These are phyloP conservation scores for Drechslera avenae DNA, from an alignment of 2,329 filamentous ascomycete species.

Conservation along the genomic window DNA sequence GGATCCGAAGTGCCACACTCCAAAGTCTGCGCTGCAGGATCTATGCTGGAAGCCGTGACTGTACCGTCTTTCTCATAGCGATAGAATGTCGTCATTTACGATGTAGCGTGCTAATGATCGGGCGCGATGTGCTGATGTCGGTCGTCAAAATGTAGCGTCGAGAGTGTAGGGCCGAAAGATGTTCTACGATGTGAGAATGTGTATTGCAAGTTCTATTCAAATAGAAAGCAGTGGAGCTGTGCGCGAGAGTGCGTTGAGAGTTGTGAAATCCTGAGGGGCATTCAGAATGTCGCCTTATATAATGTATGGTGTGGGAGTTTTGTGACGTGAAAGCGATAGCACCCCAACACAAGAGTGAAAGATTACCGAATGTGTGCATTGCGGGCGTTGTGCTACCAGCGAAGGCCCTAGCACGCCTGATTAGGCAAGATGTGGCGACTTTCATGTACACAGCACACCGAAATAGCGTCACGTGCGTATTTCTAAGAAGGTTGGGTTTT, in stretches of 20 bases:
- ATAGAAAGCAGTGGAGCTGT: not conserved
- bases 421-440: too few species aligned
- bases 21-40: not conserved
- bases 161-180: not conserved
- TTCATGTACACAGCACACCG: too few species aligned
- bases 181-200: not conserved
- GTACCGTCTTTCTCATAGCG: constrained; percentile 3
- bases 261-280: not conserved
- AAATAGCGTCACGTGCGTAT: too few species aligned
- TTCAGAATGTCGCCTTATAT: not conserved
- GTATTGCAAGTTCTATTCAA: not conserved
- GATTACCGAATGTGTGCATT: not conserved
- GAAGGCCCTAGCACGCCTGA: too few species aligned
- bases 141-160: not conserved
- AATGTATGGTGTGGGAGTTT: not conserved
- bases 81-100: constrained; percentile 14
- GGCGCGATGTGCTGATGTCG: not conserved
- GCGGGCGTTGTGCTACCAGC: not conserved
- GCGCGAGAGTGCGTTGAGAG: not conserved
- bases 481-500: too few species aligned
- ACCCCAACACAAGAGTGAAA: not conserved
- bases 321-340: not conserved
- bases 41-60: not conserved
- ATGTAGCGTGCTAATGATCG: not conserved
- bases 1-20: not conserved